Base-by-base conservation (phyloP, 106 monocot genomes). In the Phalaenopsis aphrodite region DNA sequence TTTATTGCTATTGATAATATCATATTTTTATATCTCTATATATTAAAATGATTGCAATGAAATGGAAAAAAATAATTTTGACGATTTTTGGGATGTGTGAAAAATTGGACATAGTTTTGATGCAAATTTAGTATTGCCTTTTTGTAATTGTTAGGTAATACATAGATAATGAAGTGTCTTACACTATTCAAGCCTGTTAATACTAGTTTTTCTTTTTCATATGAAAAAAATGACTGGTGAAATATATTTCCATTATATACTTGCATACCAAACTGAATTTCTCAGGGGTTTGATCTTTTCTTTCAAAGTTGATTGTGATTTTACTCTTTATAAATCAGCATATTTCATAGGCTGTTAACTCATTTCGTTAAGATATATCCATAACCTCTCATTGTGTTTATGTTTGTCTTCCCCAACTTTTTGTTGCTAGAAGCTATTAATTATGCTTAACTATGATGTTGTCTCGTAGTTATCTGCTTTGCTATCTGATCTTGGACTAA, bases 401-500 rank as follows among this genome's bases (percentile, higher is more conserved):
- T 12, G 72, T 72, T 9, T 39, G 36, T 71, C 43, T 39, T 39
- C 15, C 21, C 12, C 11, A 45, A 42, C n/a, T 43, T 49, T 49
- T 76, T 76, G 21, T 30, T 23, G 18, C 52, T 76, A 4, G 21
- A 49, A 30, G 76, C 23, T 82, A 81, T 79, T 88, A 73, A 86
- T 72, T 79, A 42, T 79, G 56, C 15, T 79, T 88, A 72, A 86
- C 77, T 77, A 38, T 79, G 57, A 5, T 79, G 36, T 85, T 15
- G 65, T 80, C 48, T 82, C 23, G 17, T 77, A 93, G 93, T 77
- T 93, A 42, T 93, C 93, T 19, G 81, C 93, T 47, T 81, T 93
- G 87, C 83, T 93, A 67, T 90, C 93, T 64, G 90, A 93, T 55
- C 69, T 93, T 67, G 90, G 83, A 19, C 81, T 93, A n/a, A 93